Evolutionary conservation across 805 yeast genomes (phyloP).

Genomic region (Candida oleophila): DNA sequence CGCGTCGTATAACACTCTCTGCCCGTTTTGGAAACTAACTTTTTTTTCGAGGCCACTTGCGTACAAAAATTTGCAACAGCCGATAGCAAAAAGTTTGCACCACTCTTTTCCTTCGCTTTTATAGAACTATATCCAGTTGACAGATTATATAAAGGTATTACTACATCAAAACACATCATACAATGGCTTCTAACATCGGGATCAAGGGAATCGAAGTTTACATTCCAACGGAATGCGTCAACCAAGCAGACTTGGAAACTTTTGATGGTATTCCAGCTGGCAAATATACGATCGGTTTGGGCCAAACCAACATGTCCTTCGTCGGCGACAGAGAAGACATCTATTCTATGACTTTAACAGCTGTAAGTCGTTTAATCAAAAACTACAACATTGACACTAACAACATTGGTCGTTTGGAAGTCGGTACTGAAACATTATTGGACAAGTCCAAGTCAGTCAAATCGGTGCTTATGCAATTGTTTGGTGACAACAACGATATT

Average conservation of each 20-base stretch:
- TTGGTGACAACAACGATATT: constrained; percentile 83
- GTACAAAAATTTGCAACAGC: not conserved
- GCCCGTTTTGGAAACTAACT: not conserved
- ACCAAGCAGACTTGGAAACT: constrained; percentile 83
- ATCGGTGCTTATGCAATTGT: constrained; percentile 91
- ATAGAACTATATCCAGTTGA: not conserved
- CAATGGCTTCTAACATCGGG: constrained; percentile 71
- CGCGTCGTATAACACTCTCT: constrained; percentile 4
- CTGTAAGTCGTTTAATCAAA: constrained; percentile 67
- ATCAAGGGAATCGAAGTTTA: constrained; percentile 95
- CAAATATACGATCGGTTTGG: constrained; percentile 96
- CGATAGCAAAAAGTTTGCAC: not conserved
- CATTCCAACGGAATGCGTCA: constrained; percentile 70
- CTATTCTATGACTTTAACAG: constrained; percentile 94
- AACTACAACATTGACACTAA: constrained; percentile 81
- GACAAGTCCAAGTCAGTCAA: constrained; percentile 97
- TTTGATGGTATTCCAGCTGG: constrained; percentile 88
- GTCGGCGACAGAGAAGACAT: constrained; percentile 98
- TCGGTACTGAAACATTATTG: constrained; percentile 95
- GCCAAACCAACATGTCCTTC: constrained; percentile 97
- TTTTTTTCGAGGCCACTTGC: not conserved
- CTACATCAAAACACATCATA: not conserved
- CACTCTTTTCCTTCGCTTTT: not conserved
- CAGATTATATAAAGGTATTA: not conserved
- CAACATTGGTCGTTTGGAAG: constrained; percentile 90